phyloP scores from a whole-genome alignment of 2,329 filamentous ascomycete genomes.

The Penicillium sp. region DNA sequence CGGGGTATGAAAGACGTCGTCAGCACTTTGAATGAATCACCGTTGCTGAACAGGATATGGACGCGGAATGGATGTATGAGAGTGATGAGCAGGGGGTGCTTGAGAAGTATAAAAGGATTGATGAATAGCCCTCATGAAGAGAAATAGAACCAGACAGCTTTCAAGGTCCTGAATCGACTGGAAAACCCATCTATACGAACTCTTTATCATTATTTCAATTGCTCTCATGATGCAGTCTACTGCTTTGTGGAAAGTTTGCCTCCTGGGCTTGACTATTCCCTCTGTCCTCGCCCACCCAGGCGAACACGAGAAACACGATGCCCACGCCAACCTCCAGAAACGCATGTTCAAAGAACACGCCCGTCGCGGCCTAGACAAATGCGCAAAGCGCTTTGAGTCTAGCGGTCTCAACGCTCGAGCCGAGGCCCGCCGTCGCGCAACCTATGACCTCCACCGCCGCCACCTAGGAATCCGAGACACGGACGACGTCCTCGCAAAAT shows the following conservation, averaged over 20 bases:
- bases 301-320: conserved; percentile 4
- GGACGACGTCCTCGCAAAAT: not conserved
- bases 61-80: too few species aligned
- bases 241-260: conserved; percentile 5
- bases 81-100: too few species aligned
- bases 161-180: too few species aligned
- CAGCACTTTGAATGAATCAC: too few species aligned
- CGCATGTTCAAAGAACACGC: not conserved
- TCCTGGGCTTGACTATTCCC: not conserved
- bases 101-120: not conserved
- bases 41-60: too few species aligned
- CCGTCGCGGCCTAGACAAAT: conserved; percentile 2
- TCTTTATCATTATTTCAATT: too few species aligned
- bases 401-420: conserved; percentile 5
- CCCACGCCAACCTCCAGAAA: not conserved
- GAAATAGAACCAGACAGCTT: not conserved
- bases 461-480: not conserved
- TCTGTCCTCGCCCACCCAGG: conserved; percentile 2
- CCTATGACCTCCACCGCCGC: conserved; percentile 6
- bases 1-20: not conserved
- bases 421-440: conserved; percentile 3
- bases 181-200: too few species aligned
- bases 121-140: not conserved
- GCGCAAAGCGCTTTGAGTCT: conserved; percentile 4
- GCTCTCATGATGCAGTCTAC: not conserved